Evolutionary conservation across 2,329 filamentous ascomycete genomes (phyloP).

Genomic region (Xylariaceae sp.): DNA sequence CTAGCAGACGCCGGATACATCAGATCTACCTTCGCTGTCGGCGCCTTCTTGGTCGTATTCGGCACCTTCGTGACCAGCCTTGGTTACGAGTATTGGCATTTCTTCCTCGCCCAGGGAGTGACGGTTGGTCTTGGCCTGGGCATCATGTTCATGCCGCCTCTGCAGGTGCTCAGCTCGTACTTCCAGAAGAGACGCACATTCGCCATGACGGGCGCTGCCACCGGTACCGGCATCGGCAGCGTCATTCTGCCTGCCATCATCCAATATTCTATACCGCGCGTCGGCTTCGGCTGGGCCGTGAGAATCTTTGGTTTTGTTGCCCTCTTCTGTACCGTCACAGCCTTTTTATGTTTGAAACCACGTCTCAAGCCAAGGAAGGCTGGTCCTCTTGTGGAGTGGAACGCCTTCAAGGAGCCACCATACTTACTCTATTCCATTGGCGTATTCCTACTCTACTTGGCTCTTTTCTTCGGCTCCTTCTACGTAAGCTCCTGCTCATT

Average conservation of each 20-base stretch:
- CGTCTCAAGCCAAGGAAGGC: conserved; percentile 6
- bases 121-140: conserved; percentile 46
- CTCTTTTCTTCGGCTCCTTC: conserved; percentile 32
- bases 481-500: conserved; percentile 24
- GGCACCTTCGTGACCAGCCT: conserved; percentile 62
- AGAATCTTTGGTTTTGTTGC: conserved; percentile 65
- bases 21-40: neutral
- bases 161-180: conserved; percentile 57
- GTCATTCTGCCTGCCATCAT: conserved; percentile 67
- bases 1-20: conserved; percentile 44
- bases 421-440: conserved; percentile 13
- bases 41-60: conserved; percentile 43
- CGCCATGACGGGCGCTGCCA: conserved; percentile 65
- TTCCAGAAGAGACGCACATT: conserved; percentile 63
- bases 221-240: conserved; percentile 67
- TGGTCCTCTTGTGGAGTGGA: conserved; percentile 5
- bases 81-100: conserved; percentile 48
- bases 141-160: conserved; percentile 60
- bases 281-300: conserved; percentile 72
- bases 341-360: conserved; percentile 9
- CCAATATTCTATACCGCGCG: conserved; percentile 62
- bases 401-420: conserved; percentile 8
- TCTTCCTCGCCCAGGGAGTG: conserved; percentile 48
- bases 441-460: conserved; percentile 32
- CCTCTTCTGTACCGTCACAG: conserved; percentile 2